Base-by-base conservation (phyloP, 2,329 filamentous ascomycete species). In the Ophiocordyceps robertsii region DNA sequence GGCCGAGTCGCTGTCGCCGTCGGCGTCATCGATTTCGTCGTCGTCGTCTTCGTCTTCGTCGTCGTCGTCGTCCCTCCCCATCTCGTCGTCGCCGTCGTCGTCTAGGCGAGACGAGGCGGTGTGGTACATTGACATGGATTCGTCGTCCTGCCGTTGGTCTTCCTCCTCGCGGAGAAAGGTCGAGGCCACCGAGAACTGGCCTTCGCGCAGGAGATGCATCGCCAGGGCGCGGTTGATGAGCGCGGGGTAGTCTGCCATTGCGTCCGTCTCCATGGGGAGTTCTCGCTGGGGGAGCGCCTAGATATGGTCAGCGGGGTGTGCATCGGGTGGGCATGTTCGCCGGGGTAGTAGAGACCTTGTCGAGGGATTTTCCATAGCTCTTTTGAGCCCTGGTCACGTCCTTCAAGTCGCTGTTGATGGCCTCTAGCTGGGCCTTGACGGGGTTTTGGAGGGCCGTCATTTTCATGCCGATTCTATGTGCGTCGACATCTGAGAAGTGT, bases 201-300 rank as follows among this genome's bases (percentile, higher is more conserved):
- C 92, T 64, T 96, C 90, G 35, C 92, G 84, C 33, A 98, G 73
- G 19, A 98, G 74, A 57, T 98, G 92, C 88, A 96, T 95, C 10
- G 85, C 85, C 52, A 98, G 93, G 7, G 92, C 90, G 44, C 89
- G 79, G 63, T 95, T 93, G 57, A 96, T 86, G 12, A 95, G 71
- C 14, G 73, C 69, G 4, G 83, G 74, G 50, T 93, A 80, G 17
- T 80, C 75, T 2, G 77, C 80, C 60, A 95, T 78, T 30, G 80
- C 82, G 61, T 94, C 87, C 53, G 87, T 80, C 44, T 89, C 84
- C 54, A 79, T 83, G 13, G 81, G 84, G 0, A 90, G 77, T 13
- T 84, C 68, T 13, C 80, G 77, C 10, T 60, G 53, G 5, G 67
- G 70, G 6, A 62, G 46, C 16, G 62, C 63, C 61, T 65, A 19